A percentile compares a stretch with the other conserved stretches of the same genome.
Conservation (phyloP, 2,329 filamentous ascomycete genomes). For the Penicillium sp. region DNA sequence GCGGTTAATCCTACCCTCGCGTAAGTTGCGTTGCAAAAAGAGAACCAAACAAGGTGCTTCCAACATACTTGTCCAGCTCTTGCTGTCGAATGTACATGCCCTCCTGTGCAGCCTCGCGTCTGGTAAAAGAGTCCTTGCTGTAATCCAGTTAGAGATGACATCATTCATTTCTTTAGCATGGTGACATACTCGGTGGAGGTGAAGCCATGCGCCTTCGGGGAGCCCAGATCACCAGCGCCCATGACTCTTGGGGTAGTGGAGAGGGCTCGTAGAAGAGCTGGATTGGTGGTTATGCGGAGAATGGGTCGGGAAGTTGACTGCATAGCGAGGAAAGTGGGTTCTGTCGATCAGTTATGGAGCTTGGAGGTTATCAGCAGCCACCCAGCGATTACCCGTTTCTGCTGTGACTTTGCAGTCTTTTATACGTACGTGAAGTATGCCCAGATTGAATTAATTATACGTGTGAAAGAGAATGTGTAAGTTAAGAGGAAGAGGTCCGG, state of each 20-base stretch:
- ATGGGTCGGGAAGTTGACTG: conserved; percentile 20
- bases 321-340: conserved; percentile 11
- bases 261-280: conserved; percentile 14
- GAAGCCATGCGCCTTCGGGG: conserved; percentile 25
- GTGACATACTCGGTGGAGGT: conserved; percentile 24
- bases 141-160: conserved; percentile 15
- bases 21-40: not conserved
- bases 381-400: not conserved
- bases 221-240: conserved; percentile 23
- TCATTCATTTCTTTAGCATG: conserved; percentile 14
- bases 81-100: conserved; percentile 18
- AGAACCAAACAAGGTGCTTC: not conserved
- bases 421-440: not conserved
- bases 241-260: conserved; percentile 19
- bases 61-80: conserved; percentile 24
- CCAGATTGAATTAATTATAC: not conserved
- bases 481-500: not conserved
- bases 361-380: not conserved
- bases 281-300: conserved; percentile 11
- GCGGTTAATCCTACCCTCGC: conserved; percentile 9
- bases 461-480: not conserved
- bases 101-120: conserved; percentile 20
- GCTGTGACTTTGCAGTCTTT: not conserved
- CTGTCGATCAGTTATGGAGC: conserved; percentile 3
- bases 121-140: conserved; percentile 24